Percentiles rank a stretch among this genome's conserved stretches.
phyloP scores from a whole-genome alignment of 1,139 yeast genomes.

The Protomyces inundatus region DNA sequence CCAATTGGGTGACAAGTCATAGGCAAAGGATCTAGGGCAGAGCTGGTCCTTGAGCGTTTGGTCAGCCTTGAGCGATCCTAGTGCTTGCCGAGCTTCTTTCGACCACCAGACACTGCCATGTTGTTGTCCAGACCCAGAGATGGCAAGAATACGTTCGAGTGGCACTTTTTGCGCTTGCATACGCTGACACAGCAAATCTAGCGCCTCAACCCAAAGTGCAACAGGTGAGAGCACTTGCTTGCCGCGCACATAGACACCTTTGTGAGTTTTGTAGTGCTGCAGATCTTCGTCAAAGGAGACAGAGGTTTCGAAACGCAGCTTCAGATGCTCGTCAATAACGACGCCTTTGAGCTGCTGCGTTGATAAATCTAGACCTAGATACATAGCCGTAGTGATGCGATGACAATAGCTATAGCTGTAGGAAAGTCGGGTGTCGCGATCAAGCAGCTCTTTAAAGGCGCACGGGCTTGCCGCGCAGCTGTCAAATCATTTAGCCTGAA shows the following conservation, averaged over 20 bases:
- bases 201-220: conserved; percentile 80
- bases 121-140: conserved; percentile 87
- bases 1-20: conserved; percentile 79
- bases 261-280: conserved; percentile 43
- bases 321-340: conserved; percentile 53
- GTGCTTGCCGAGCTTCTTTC: conserved; percentile 43
- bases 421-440: too few species aligned
- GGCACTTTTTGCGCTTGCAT: conserved; percentile 55
- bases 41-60: conserved; percentile 41
- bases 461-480: too few species aligned
- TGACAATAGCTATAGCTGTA: too few species aligned
- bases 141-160: conserved; percentile 56
- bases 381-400: conserved; percentile 5
- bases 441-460: too few species aligned
- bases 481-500: too few species aligned
- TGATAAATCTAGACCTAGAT: conserved; percentile 75
- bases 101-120: conserved; percentile 89
- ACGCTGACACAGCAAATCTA: conserved; percentile 57
- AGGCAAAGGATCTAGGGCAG: conserved; percentile 50
- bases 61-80: conserved; percentile 39
- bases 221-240: conserved; percentile 71
- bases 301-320: conserved; percentile 52
- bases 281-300: conserved; percentile 70
- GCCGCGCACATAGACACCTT: conserved; percentile 58
- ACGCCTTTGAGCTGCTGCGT: conserved; percentile 84